Conservation (phyloP, 2,329 filamentous ascomycete species). For the Penicillium sclerotigenum region DNA sequence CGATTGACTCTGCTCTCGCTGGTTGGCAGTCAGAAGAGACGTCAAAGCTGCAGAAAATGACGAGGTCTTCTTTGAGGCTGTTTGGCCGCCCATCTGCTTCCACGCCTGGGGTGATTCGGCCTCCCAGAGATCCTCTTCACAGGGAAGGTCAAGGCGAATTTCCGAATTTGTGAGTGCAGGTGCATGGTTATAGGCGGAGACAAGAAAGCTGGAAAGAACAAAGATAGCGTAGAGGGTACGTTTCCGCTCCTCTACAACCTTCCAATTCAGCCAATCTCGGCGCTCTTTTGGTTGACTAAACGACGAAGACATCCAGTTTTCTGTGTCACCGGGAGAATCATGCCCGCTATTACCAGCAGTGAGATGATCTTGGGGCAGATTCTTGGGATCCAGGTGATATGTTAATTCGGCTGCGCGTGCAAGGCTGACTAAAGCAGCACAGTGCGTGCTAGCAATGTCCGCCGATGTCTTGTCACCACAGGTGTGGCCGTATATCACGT, state of each 20-base stretch:
- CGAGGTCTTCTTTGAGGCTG: conserved; percentile 66
- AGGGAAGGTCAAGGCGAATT: conserved; percentile 82
- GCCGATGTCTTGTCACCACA: conserved; percentile 87
- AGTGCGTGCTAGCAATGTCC: conserved; percentile 90
- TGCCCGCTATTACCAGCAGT: conserved; percentile 54
- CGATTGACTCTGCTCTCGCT: conserved; percentile 51
- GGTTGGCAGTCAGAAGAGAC: conserved; percentile 74
- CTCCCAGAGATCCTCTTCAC: conserved; percentile 86
- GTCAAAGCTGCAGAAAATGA: conserved; percentile 81
- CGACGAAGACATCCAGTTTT: conserved; percentile 37
- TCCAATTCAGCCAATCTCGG: conserved; percentile 83
- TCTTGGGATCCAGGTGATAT: conserved; percentile 40
- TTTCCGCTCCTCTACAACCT: conserved; percentile 82
- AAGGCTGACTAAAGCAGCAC: conserved; percentile 83
- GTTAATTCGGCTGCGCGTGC: conserved; percentile 82
- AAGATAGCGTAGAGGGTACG: conserved; percentile 90
- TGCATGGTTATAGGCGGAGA: conserved; percentile 88
- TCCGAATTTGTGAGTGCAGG: conserved; percentile 93
- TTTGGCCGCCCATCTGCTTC: conserved; percentile 70
- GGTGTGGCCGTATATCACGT: conserved; percentile 92
- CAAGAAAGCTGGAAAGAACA: conserved; percentile 82
- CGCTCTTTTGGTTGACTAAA: conserved; percentile 35
- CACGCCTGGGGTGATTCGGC: conserved; percentile 82
- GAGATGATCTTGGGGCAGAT: conserved; percentile 41
- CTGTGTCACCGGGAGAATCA: conserved; percentile 45